These are phyloP conservation scores for Cryptosporidium parvum DNA, from an alignment of 169 alveolate species.

Conservation along the genomic window DNA sequence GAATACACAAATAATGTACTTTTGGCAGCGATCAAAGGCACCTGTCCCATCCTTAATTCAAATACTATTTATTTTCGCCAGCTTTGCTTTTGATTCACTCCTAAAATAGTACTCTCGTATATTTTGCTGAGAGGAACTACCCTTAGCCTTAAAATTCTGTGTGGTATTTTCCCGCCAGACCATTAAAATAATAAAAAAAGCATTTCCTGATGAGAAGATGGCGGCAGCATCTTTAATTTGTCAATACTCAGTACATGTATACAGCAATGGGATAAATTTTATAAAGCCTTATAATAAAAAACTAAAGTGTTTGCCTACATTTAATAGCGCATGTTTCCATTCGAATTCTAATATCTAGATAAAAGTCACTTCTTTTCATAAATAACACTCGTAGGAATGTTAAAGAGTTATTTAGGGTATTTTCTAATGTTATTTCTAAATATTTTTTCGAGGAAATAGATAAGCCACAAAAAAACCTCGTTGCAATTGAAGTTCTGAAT, in stretches of 20 bases:
- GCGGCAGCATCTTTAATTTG: conserved; percentile 33
- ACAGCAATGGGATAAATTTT: background rate
- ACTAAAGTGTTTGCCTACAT: background rate
- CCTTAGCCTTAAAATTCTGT: background rate
- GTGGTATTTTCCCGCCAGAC: conserved; percentile 40
- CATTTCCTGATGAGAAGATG: background rate
- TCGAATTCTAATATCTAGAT: background rate
- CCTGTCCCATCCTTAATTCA: conserved; percentile 41
- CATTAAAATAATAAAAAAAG: background rate
- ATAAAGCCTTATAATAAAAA: background rate
- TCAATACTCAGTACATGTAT: background rate
- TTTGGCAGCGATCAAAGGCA: conserved; percentile 70
- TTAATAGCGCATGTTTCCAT: background rate
- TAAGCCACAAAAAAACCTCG: background rate
- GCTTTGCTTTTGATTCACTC: background rate
- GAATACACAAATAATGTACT: conserved; percentile 65
- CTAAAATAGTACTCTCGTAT: background rate
- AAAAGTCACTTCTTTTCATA: background rate
- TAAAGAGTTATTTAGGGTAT: background rate
- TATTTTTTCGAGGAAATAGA: background rate
- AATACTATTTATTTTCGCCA: conserved; percentile 4
- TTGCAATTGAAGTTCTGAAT: background rate
- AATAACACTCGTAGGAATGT: background rate
- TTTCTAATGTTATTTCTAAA: background rate
- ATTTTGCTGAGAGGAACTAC: background rate